Evolutionary conservation across 192 early-diverging fungal genomes (phyloP).

Genomic region (Gryganskiella cystojenkinii): DNA sequence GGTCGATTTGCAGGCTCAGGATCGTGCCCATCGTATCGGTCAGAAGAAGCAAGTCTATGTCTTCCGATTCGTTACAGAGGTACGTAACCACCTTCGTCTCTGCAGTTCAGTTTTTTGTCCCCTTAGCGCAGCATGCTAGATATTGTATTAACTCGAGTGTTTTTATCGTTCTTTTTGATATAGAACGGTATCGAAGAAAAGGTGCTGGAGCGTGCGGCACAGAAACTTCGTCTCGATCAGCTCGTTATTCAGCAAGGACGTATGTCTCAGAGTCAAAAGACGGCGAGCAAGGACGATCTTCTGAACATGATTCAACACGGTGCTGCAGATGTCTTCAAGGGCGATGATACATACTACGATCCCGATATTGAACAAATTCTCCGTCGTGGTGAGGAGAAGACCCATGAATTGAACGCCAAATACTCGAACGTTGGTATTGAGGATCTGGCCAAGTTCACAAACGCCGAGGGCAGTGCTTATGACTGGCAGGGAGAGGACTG

Average conservation of each 20-base stretch:
- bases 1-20: conserved; percentile 93
- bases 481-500: conserved; percentile 98
- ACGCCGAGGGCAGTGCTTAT: conserved; percentile 79
- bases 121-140: neutral
- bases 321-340: conserved; percentile 85
- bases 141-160: neutral
- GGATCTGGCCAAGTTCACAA: conserved; percentile 92
- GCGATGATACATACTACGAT: conserved; percentile 53
- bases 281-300: conserved; percentile 84
- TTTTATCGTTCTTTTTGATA: neutral
- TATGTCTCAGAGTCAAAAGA: conserved; percentile 75
- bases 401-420: conserved; percentile 87
- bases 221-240: conserved; percentile 96
- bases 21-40: conserved; percentile 99
- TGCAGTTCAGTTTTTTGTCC: neutral
- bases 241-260: conserved; percentile 99
- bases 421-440: conserved; percentile 92
- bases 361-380: conserved; percentile 91
- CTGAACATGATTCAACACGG: conserved; percentile 98
- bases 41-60: conserved; percentile 98
- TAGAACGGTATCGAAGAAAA: conserved; percentile 97
- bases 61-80: conserved; percentile 95
- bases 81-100: conserved; percentile 7
- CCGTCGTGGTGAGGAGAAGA: conserved; percentile 86
- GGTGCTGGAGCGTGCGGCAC: conserved; percentile 95